Conservation (phyloP, 1,284 basidiomycete species). For the Fistulinella staudtii region DNA sequence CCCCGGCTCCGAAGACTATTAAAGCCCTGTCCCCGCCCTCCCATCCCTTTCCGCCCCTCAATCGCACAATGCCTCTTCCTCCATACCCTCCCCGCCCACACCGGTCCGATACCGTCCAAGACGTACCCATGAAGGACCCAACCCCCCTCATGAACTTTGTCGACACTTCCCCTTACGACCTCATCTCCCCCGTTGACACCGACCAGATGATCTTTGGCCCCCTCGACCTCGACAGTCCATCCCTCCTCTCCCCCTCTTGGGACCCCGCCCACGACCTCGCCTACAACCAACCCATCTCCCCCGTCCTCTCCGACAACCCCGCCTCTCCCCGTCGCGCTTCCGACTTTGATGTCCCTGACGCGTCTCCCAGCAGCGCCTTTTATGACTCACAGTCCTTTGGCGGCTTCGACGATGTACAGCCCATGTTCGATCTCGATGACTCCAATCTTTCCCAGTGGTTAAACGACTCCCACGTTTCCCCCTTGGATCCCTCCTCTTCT, state of each 20-base stretch:
- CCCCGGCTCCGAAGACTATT: slow-evolving; percentile 29
- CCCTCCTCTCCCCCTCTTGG: slow-evolving; percentile 44
- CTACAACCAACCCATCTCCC: slow-evolving; percentile 33
- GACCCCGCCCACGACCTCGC: slow-evolving; percentile 41
- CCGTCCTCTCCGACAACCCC: slow-evolving; percentile 31
- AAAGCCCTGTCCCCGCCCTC: slow-evolving; percentile 26
- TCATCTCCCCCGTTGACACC: slow-evolving; percentile 37
- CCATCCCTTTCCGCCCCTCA: slow-evolving; percentile 28
- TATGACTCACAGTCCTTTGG: slow-evolving; percentile 28
- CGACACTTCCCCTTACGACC: slow-evolving; percentile 32
- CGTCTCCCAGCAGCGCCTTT: slow-evolving; percentile 31
- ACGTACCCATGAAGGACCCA: slow-evolving; percentile 41
- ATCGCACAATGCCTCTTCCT: slow-evolving; percentile 38
- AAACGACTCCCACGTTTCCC: slow-evolving; percentile 47
- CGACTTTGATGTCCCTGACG: slow-evolving; percentile 35
- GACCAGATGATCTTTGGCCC: slow-evolving; percentile 60
- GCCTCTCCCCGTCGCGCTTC: slow-evolving; percentile 28
- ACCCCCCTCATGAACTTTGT: slow-evolving; percentile 44
- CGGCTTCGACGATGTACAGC: slow-evolving; percentile 28
- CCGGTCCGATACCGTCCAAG: slow-evolving; percentile 23
- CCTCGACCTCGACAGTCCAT: slow-evolving; percentile 57
- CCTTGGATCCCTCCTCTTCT: slow-evolving; percentile 42
- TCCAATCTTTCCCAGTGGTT: slow-evolving; percentile 52
- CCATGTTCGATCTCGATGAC: slow-evolving; percentile 41
- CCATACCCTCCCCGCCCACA: slow-evolving; percentile 34